Base-by-base conservation (phyloP, 495 filamentous ascomycete genomes). In the Tuber melanosporum region DNA sequence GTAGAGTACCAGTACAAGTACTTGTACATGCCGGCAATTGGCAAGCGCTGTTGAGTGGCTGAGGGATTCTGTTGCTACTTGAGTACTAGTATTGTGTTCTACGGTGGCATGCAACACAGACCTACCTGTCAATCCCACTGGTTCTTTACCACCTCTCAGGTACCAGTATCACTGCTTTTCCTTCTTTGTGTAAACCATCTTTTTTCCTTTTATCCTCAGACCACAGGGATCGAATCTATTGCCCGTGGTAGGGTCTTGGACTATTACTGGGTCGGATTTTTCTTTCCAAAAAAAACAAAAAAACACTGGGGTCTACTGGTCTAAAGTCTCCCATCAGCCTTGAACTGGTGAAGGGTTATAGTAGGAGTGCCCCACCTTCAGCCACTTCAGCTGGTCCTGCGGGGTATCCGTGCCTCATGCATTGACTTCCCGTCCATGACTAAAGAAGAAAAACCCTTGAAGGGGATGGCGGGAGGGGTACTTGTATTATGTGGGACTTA, bases 371-470 rank as follows among this genome's bases (percentile, higher is more conserved):
- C 57, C 26, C 57, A 14, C 57, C 57, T 66, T 66, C 57, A 66
- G 57, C 57, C 57, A 36, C 57, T 66, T 36, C 57, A 66, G 57
- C 26, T 66, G 26, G 32, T 66, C 57, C 57, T 66, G 57, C 57
- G 12, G 57, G 57, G 57, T 32, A n/a, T 66, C 26, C 15, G 12
- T 36, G 10, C n/a, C 10, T 32, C 57, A 66, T 66, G 57, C 36
- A 26, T 66, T 66, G 26, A 32, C 57, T 66, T 66, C 57, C 57
- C 57, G 26, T 66, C 57, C 26, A 14, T 36, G 7, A 26, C 52
- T 14, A 62, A 62, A 19, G 26, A 19, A 5, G 4, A 14, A 66
- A 6, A 32, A 66, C 32, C 26, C 26, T 15, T 32, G 14, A 41
- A 41, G 39, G 39, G 39, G 39, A 41, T 41, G 39, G 57, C 7